Evolutionary conservation across 2,329 filamentous ascomycete species (phyloP), one percentile per base, ranked within the genome.

Genomic region (Arthrinium puccinioides): DNA sequence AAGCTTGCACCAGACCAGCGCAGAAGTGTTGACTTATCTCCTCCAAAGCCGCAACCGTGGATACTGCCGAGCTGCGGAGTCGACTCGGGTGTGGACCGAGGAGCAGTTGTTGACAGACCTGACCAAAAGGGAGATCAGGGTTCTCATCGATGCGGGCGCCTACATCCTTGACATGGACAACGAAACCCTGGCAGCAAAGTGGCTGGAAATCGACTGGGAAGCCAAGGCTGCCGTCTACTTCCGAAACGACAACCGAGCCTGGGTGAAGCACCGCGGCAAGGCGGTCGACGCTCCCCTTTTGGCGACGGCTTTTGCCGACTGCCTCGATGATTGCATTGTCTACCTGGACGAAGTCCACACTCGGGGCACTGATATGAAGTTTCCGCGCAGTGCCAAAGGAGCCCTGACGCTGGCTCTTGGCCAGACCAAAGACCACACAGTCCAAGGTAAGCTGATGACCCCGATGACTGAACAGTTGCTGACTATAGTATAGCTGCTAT

Each of bases 361-460:
- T 0, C 59, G 78, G 3, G 78, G 78, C 0, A 78, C 72, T 0
- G 77, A 82, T 43, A 53, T 82, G 2, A 74, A 72, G 40, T 56
- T 82, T 2, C 75, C 74, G 0, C 19, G 48, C 0, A 1, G 50
- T 1, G 67, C 72, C 1, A 45, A 39, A 1, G 77, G 68, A 0
- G 77, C 74, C 0, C 46, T 82, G 2, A 82, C 76, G 0, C 54
- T 82, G 0, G 72, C 70, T 0, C 59, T 74, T 0, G 64, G 69
- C 2, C 68, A 76, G 37, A 78, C 72, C 0, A 82, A 82, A 41
- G 78, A 82, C 38, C 66, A 74, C 8, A 69, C 72, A 0, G 74
- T 79, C 0, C 77, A 83, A 66, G 72, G 72, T 72, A 56, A 47
- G 45, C 31, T 15, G 7, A 19, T 15, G 7, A 11, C 11, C 20